Evolutionary conservation across 2,329 filamentous ascomycete species (phyloP).

Genomic region (Phialophora verrucosa): DNA sequence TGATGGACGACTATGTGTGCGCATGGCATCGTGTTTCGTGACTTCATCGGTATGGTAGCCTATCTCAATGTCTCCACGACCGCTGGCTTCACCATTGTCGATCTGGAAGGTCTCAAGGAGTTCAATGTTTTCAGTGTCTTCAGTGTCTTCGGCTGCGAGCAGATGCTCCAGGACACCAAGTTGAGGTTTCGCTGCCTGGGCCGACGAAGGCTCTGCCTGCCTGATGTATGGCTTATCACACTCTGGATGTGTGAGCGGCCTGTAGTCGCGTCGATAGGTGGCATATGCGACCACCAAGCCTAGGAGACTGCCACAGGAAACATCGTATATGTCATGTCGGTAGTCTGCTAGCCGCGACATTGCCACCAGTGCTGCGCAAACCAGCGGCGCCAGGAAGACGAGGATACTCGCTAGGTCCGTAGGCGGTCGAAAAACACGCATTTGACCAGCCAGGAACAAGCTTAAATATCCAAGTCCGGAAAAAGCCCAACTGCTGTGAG

Average conservation of each 20-base stretch:
- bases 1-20: slow-evolving; percentile 10
- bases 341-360: slow-evolving; percentile 67
- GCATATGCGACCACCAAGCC: slow-evolving; percentile 62
- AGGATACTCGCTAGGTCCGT: slow-evolving; percentile 62
- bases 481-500: slow-evolving; percentile 67
- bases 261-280: slow-evolving; percentile 66
- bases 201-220: slow-evolving; percentile 16
- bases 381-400: slow-evolving; percentile 59
- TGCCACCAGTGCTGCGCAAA: slow-evolving; percentile 65
- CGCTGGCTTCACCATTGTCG: slow-evolving; percentile 9
- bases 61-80: slow-evolving; percentile 8
- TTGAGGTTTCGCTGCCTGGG: slow-evolving; percentile 1
- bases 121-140: slow-evolving; percentile 12
- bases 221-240: slow-evolving; percentile 58
- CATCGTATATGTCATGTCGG: slow-evolving; percentile 68
- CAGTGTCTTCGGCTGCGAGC: neutral
- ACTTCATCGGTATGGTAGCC: slow-evolving; percentile 4
- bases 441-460: slow-evolving; percentile 56
- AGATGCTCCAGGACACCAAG: neutral
- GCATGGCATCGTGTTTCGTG: slow-evolving; percentile 13
- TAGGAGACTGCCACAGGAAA: slow-evolving; percentile 60
- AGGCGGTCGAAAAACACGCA: slow-evolving; percentile 63
- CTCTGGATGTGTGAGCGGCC: slow-evolving; percentile 52
- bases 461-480: slow-evolving; percentile 65
- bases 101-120: slow-evolving; percentile 14